Evolutionary conservation across 441 rosid genomes (phyloP), one percentile per base, ranked within the genome.

Genomic region (Gossypium schwendimanii): DNA sequence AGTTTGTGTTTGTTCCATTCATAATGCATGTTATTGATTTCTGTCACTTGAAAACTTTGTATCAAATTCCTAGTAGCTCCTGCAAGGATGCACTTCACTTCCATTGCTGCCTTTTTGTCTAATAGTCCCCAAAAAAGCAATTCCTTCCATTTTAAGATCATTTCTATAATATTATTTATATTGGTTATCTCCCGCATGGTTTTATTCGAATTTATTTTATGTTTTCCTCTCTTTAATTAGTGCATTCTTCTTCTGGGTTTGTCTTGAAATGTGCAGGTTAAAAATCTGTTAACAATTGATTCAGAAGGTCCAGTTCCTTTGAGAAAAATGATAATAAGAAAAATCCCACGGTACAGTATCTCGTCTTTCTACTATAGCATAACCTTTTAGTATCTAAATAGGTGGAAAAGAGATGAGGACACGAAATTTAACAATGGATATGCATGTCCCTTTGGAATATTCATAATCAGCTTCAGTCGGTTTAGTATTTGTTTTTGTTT

Each of bases 221-320:
- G 21, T 53, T 54, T 36, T 70, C 45, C 24, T 41, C 9, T 62
- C 24, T 73, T 47, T 23, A 41, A 12, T 39, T 0, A 50, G 14
- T 15, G 6, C 18, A n/a, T 17, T 49, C 41, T 71, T 54, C 44
- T 24, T 63, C 23, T 54, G 55, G 45, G 64, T 41, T 53, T 47
- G 17, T 36, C 59, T 73, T 17, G 61, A 63, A 41, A 18, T 4
- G 2, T 81, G 70, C 83, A 93, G 97, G 89, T 88, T 55, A 91
- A 93, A 79, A 93, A 88, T 84, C 94, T 93, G 9, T 79, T 91
- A 75, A 73, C 88, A 18, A 93, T 93, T 78, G 90, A 91, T 87
- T 87, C 87, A n/a, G 76, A 84, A 66, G 85, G 82, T 66, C 84
- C 88, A 24, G 93, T 89, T 79, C 91, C 97, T 49, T 47, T 93